phyloP scores from a whole-genome alignment of 1,284 basidiomycete species.

The Rhodotorula sp. region DNA sequence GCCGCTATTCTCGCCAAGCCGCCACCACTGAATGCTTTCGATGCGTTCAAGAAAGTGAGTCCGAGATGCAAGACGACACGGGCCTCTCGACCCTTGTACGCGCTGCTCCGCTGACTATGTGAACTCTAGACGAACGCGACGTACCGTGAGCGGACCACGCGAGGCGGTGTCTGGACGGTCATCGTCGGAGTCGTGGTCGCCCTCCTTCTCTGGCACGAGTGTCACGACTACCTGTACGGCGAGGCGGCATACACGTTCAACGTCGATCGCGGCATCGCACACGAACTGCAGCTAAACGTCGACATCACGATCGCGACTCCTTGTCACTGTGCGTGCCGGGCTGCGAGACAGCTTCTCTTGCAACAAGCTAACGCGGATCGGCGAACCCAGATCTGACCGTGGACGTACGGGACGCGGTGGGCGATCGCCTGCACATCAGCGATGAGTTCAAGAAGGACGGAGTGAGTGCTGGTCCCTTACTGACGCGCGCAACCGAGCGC shows the following conservation, averaged over 20 bases:
- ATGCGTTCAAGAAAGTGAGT: conserved; percentile 36
- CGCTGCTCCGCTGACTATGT: too few species aligned
- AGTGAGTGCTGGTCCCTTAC: conserved; percentile 4
- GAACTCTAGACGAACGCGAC: conserved; percentile 64
- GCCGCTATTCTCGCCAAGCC: conserved; percentile 20
- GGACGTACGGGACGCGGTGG: conserved; percentile 86
- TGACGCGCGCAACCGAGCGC: background rate
- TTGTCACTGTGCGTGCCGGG: conserved; percentile 75
- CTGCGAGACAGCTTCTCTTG: background rate
- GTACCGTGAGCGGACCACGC: conserved; percentile 79
- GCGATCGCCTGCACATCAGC: conserved; percentile 82
- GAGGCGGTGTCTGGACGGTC: conserved; percentile 83
- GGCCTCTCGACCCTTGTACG: too few species aligned
- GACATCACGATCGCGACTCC: conserved; percentile 90
- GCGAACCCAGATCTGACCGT: conserved; percentile 66
- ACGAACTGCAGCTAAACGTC: conserved; percentile 76
- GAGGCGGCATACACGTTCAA: conserved; percentile 83
- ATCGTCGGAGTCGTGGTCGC: conserved; percentile 70
- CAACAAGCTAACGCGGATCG: background rate
- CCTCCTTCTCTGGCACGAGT: conserved; percentile 76
- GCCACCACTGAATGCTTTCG: conserved; percentile 32
- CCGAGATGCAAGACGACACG: too few species aligned
- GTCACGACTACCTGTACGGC: conserved; percentile 84
- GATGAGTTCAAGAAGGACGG: conserved; percentile 83
- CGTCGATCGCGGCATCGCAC: conserved; percentile 65